These are phyloP conservation scores for Solanum tarapatanum DNA, from an alignment of 257 asterid species.

Conservation along the genomic window DNA sequence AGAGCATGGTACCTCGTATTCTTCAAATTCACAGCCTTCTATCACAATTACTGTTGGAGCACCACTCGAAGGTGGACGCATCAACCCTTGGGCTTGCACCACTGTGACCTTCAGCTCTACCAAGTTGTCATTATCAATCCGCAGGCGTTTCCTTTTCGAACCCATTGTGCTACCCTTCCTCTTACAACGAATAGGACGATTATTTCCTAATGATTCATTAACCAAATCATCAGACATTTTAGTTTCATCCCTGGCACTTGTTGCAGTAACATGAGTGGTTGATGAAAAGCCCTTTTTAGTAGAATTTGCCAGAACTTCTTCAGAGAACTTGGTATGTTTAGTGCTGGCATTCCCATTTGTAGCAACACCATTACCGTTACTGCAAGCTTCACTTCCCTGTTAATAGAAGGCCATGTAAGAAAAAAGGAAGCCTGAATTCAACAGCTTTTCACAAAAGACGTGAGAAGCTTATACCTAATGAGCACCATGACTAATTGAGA, in stretches of 20 bases:
- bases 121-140: conserved; percentile 45
- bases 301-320: conserved; percentile 17
- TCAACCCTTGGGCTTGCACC: conserved; percentile 72
- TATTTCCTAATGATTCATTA: conserved; percentile 35
- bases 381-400: conserved; percentile 55
- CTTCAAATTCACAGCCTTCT: conserved; percentile 88
- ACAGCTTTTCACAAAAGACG: not conserved
- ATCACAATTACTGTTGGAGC: conserved; percentile 44
- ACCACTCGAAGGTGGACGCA: conserved; percentile 54
- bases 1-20: conserved; percentile 62
- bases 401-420: not conserved
- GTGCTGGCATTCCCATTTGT: conserved; percentile 28
- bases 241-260: conserved; percentile 19
- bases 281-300: conserved; percentile 22
- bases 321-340: conserved; percentile 25
- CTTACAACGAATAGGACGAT: conserved; percentile 29
- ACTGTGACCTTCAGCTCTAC: conserved; percentile 69
- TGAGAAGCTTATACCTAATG: not conserved
- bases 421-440: not conserved
- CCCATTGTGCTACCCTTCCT: conserved; percentile 49
- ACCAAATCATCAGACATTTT: conserved; percentile 21
- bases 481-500: not conserved
- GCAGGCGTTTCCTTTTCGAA: conserved; percentile 49
- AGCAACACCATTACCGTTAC: conserved; percentile 16
- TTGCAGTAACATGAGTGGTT: conserved; percentile 17